Evolutionary conservation across 306 rosid species (phyloP).

Genomic region (Prunus campanulata): DNA sequence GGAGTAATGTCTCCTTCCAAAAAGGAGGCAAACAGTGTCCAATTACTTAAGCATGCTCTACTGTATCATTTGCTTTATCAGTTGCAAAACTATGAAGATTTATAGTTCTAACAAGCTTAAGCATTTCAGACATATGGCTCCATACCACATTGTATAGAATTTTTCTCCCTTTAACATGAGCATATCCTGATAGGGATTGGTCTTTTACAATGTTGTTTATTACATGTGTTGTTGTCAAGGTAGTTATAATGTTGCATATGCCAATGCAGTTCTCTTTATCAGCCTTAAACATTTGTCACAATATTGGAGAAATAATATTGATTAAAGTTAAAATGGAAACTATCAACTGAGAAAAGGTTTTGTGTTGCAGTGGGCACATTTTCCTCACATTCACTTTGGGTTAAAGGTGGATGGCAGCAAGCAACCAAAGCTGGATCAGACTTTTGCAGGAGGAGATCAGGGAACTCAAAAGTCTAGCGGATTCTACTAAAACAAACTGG

Average conservation of each 20-base stretch:
- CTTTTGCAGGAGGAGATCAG: slow-evolving; percentile 35
- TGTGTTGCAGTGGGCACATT: slow-evolving; percentile 94
- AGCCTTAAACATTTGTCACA: no score
- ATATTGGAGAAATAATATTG: not conserved
- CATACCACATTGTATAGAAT: not conserved
- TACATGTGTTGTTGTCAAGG: no score
- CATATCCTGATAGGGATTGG: not conserved
- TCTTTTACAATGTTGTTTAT: no score
- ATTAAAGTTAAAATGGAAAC: not conserved
- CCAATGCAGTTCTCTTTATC: not conserved
- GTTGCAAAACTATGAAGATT: not conserved
- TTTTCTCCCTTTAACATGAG: not conserved
- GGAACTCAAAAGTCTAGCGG: slow-evolving; percentile 57
- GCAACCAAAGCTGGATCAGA: slow-evolving; percentile 54
- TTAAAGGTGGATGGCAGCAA: slow-evolving; percentile 82
- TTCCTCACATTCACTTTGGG: slow-evolving; percentile 94
- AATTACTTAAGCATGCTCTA: no score
- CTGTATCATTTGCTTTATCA: not conserved
- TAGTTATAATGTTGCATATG: no score
- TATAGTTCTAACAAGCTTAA: not conserved
- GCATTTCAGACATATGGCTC: not conserved
- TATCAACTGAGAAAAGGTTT: not conserved
- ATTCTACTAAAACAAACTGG: slow-evolving; percentile 38
- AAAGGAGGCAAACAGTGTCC: no score
- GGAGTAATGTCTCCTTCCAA: no score